Evolutionary conservation across 306 rosid genomes (phyloP).

Genomic region (Gastrolobium villosum): DNA sequence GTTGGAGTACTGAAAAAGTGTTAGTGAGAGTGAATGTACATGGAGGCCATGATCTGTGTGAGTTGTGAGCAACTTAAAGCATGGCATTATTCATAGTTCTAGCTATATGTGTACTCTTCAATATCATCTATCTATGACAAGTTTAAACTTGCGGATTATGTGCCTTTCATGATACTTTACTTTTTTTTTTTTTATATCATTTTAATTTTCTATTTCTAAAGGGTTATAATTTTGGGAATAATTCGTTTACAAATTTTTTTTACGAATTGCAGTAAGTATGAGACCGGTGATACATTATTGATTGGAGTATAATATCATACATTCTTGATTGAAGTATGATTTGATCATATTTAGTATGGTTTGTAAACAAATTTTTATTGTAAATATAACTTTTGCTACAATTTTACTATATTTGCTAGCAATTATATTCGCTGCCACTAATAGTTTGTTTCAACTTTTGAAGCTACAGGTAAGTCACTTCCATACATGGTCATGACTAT

Average conservation of each 20-base stretch:
- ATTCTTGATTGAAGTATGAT: too few relatives aligned
- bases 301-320: too few relatives aligned
- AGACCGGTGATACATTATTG: too few relatives aligned
- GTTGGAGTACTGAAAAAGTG: conserved; percentile 61
- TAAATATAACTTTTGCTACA: too few relatives aligned
- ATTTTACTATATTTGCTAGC: conserved; percentile 24
- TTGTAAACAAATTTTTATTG: too few relatives aligned
- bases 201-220: conserved; percentile 33
- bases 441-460: not conserved
- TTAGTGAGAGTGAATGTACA: conserved; percentile 44
- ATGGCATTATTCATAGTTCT: conserved; percentile 23
- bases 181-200: not conserved
- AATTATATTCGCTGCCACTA: not conserved
- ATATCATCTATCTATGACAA: conserved; percentile 16
- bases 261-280: too few relatives aligned
- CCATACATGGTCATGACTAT: conserved; percentile 25
- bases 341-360: too few relatives aligned
- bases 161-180: conserved; percentile 17
- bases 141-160: conserved; percentile 39
- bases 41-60: conserved; percentile 24
- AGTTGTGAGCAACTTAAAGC: conserved; percentile 1
- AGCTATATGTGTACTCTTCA: not conserved
- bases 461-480: conserved; percentile 44
- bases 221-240: conserved; percentile 42
- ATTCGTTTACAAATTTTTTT: too few relatives aligned